These are phyloP conservation scores for Aspergillus vadensis DNA, from an alignment of 2,329 filamentous ascomycete genomes.

Conservation along the genomic window DNA sequence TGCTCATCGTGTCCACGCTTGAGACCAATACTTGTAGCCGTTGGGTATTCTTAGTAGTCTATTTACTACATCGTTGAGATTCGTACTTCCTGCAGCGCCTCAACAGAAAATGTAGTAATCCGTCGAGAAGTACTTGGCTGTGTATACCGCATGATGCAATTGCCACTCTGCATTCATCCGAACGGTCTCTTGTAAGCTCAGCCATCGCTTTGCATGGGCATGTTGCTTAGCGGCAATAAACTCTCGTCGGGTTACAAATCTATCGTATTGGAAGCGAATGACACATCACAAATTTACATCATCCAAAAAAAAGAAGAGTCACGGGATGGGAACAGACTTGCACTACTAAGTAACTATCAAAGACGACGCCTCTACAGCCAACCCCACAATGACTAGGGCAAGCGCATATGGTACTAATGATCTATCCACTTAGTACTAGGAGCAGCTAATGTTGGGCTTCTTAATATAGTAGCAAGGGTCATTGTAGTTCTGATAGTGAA, in stretches of 20 bases:
- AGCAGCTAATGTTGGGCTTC: background rate
- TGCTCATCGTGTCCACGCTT: background rate
- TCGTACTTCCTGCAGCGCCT: background rate
- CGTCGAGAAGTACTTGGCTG: background rate
- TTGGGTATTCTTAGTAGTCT: background rate
- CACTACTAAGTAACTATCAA: too few species aligned
- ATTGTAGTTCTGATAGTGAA: background rate
- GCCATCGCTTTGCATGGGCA: background rate
- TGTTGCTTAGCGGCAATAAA: slow-evolving; percentile 3
- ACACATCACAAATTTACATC: background rate
- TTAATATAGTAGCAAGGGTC: background rate
- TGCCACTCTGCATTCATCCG: background rate
- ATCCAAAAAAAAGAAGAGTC: background rate
- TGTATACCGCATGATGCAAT: background rate
- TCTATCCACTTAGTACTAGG: background rate
- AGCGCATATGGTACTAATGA: background rate
- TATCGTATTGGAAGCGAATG: background rate
- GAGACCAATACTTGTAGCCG: background rate
- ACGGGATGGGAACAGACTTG: background rate
- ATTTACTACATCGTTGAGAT: background rate
- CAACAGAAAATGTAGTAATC: background rate
- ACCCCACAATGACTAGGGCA: slow-evolving; percentile 1
- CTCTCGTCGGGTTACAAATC: slow-evolving; percentile 1
- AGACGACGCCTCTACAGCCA: background rate
- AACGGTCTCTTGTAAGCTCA: background rate